Evolutionary conservation across 2,329 filamentous ascomycete species (phyloP), one percentile per base, ranked within the genome.

Genomic region (Aaosphaeria pasadenensis): DNA sequence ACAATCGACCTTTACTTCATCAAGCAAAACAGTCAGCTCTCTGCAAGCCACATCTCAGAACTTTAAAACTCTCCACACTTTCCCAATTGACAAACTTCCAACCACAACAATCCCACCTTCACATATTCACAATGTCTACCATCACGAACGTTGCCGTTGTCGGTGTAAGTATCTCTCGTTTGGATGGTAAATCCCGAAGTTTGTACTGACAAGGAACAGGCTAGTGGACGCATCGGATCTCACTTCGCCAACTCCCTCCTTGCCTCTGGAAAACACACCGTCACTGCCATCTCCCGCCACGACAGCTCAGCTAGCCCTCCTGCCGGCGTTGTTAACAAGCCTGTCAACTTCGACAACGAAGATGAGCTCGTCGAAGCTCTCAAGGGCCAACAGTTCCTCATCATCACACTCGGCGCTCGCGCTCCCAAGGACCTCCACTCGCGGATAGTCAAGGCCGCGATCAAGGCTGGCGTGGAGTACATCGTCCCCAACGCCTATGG

Each of bases 271-370:
- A 73, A 73, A 41, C 76, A 79, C 59, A 73, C 56, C 11, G 62
- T 82, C 50, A 82, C 78, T 1, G 77, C 76, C 50, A 62, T 83
- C 38, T 75, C 74, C 1, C 77, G 79, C 40, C 57, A 28, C 62
- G 73, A 70, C 30, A 77, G 76, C 54, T 71, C 60, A 3, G 65
- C 54, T 24, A 43, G 24, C 7, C 63, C 80, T 3, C 75, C 74
- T 6, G 52, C 58, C 0, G 74, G 66, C 17, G 62, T 78, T 40
- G 55, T 58, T 4, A 59, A 73, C 33, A 70, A 66, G 24, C 62
- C 58, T 7, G 71, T 79, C 48, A 66, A 81, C 67, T 83, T 83
- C 61, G 56, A 73, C 11, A 66, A 78, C 13, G 66, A 73, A 4
- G 51, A 55, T 9, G 52, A 64, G 7, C 48, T 75, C 28, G 60